A percentile compares a stretch with the other conserved stretches of the same genome.
Evolutionary conservation across 1,139 yeast species (phyloP).

Genomic region (Ashbya aceris): DNA sequence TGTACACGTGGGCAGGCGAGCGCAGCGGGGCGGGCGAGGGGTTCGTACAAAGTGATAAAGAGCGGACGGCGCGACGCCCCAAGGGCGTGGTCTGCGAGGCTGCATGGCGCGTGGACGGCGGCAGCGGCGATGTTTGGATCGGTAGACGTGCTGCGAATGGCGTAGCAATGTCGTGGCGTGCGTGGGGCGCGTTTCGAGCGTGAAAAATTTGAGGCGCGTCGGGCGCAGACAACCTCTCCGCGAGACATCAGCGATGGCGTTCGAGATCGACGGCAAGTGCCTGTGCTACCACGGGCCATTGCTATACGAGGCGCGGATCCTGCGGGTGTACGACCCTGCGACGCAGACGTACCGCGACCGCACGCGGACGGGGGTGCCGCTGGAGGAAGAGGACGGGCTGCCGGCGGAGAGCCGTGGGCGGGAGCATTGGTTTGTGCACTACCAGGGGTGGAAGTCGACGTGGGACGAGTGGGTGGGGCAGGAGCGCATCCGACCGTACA

Average conservation of each 20-base stretch:
- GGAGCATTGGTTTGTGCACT: constrained; percentile 60
- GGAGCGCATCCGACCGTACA: constrained; percentile 59
- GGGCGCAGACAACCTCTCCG: too few relatives aligned
- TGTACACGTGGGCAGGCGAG: too few relatives aligned
- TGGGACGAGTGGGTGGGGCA: constrained; percentile 96
- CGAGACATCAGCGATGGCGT: constrained; percentile 8
- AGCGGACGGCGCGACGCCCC: too few relatives aligned
- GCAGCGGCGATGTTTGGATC: too few relatives aligned
- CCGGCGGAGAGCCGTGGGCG: constrained; percentile 36
- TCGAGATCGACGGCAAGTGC: constrained; percentile 40
- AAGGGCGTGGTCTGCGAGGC: too few relatives aligned
- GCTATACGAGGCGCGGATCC: constrained; percentile 78
- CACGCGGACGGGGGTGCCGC: constrained; percentile 13
- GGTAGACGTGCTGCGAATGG: too few relatives aligned
- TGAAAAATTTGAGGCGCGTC: too few relatives aligned
- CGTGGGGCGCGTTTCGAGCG: too few relatives aligned
- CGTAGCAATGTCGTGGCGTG: too few relatives aligned
- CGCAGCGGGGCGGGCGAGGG: too few relatives aligned
- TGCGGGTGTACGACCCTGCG: constrained; percentile 53
- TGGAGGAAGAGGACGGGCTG: constrained; percentile 24
- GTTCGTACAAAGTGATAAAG: too few relatives aligned
- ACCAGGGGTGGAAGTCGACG: constrained; percentile 89
- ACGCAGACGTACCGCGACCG: constrained; percentile 32
- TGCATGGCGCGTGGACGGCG: too few relatives aligned
- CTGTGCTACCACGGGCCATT: constrained; percentile 89